phyloP scores from a whole-genome alignment of 306 rosid species.

The Medicago arabica region DNA sequence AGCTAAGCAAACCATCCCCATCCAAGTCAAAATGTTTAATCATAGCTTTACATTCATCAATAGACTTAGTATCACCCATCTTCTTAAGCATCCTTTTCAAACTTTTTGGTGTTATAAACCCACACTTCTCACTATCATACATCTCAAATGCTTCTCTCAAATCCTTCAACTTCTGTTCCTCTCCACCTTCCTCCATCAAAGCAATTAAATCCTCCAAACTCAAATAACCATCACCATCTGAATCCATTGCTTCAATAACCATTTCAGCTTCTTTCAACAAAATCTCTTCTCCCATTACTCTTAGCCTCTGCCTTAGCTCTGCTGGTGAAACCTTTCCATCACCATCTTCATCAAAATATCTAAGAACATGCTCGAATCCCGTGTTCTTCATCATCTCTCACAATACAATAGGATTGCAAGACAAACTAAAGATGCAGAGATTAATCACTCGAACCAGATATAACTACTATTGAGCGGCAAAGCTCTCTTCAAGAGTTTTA shows the following conservation, averaged over 20 bases:
- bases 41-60: slow-evolving; percentile 74
- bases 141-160: slow-evolving; percentile 63
- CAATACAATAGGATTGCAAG: too few species aligned
- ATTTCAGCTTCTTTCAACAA: slow-evolving; percentile 59
- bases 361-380: slow-evolving; percentile 54
- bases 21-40: slow-evolving; percentile 74
- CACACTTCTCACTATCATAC: slow-evolving; percentile 69
- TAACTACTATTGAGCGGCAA: too few species aligned
- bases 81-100: slow-evolving; percentile 73
- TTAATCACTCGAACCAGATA: too few species aligned
- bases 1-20: slow-evolving; percentile 78
- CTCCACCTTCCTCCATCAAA: slow-evolving; percentile 61
- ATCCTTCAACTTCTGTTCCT: slow-evolving; percentile 72
- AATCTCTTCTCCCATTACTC: slow-evolving; percentile 56
- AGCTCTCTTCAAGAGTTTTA: too few species aligned
- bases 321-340: slow-evolving; percentile 77
- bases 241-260: slow-evolving; percentile 66
- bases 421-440: too few species aligned
- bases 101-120: slow-evolving; percentile 74
- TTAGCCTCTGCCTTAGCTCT: slow-evolving; percentile 59
- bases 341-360: slow-evolving; percentile 78
- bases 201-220: slow-evolving; percentile 60
- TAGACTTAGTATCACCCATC: slow-evolving; percentile 68
- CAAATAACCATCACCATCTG: slow-evolving; percentile 83
- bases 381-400: slow-evolving; percentile 28